Percentiles rank a stretch among this genome's conserved stretches.
Evolutionary conservation across 2,329 filamentous ascomycete species (phyloP).

Genomic region (Zymoseptoria crescenta): DNA sequence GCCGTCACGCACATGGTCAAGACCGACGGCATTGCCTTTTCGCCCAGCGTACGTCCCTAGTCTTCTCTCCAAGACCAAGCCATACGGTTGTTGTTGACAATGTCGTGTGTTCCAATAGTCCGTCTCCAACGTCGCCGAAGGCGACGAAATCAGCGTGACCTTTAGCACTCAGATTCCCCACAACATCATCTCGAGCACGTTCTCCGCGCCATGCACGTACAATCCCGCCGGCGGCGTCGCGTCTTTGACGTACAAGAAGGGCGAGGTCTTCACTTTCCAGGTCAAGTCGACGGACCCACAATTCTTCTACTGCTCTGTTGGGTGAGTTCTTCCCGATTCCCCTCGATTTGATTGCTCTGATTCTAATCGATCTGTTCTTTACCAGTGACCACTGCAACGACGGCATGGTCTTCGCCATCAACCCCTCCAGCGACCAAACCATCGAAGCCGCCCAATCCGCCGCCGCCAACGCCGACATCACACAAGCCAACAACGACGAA

Average conservation of each 20-base stretch:
- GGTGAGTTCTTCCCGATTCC: too few relatives aligned
- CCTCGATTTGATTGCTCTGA: too few relatives aligned
- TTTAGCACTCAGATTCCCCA: conserved; percentile 2
- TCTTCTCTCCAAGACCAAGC: background rate
- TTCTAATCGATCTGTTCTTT: background rate
- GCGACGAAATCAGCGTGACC: conserved; percentile 3
- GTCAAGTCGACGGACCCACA: conserved; percentile 6
- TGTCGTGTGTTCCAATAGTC: background rate
- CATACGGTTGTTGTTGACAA: background rate
- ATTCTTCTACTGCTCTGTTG: conserved; percentile 4
- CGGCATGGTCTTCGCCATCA: conserved; percentile 6
- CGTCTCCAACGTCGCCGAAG: conserved; percentile 1
- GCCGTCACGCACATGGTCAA: conserved; percentile 5
- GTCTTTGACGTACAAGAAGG: conserved; percentile 2
- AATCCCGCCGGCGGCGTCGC: conserved; percentile 1
- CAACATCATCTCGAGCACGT: conserved; percentile 4
- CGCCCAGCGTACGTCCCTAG: background rate
- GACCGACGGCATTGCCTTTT: background rate
- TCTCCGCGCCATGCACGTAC: conserved; percentile 2
- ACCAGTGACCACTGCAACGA: conserved; percentile 2
- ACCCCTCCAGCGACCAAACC: background rate
- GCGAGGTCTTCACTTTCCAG: conserved; percentile 4
- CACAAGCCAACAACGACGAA: background rate
- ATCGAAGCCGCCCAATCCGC: background rate
- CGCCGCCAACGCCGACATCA: background rate